phyloP scores from a whole-genome alignment of 805 yeast species.

The Schwanniomyces yamadae region DNA sequence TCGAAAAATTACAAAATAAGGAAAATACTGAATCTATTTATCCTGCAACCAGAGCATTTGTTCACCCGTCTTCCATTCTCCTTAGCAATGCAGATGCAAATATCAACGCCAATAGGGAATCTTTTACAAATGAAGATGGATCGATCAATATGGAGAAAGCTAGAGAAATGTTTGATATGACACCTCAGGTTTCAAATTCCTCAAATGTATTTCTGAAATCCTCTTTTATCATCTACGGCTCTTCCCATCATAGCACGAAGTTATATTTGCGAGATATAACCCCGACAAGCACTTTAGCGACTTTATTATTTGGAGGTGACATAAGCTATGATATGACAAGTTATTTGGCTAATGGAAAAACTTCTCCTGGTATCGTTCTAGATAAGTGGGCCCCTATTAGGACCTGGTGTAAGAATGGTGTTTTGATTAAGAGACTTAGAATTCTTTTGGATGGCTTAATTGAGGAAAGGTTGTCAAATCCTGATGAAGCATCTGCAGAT shows the following conservation, averaged over 20 bases:
- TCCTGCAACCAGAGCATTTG: conserved; percentile 71
- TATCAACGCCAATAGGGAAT: conserved; percentile 14
- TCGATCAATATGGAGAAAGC: conserved; percentile 32
- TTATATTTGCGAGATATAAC: conserved; percentile 73
- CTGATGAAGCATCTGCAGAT: conserved; percentile 16
- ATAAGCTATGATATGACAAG: conserved; percentile 55
- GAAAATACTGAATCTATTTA: conserved; percentile 17
- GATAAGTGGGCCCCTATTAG: conserved; percentile 88
- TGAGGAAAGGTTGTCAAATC: conserved; percentile 52
- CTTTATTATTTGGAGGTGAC: conserved; percentile 80
- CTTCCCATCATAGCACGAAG: conserved; percentile 64
- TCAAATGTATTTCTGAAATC: conserved; percentile 39
- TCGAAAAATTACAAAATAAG: conserved; percentile 11
- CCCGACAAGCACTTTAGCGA: conserved; percentile 70
- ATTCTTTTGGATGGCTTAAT: conserved; percentile 65
- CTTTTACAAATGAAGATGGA: conserved; percentile 41
- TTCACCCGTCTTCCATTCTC: conserved; percentile 83
- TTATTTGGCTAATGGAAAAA: conserved; percentile 40
- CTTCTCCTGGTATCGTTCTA: conserved; percentile 80
- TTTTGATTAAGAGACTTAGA: conserved; percentile 70
- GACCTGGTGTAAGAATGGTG: conserved; percentile 95
- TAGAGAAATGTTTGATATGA: conserved; percentile 35
- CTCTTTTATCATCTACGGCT: conserved; percentile 62
- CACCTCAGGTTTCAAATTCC: conserved; percentile 34
- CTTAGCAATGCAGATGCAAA: conserved; percentile 46